Evolutionary conservation across 176 grass and related monocot species (phyloP).

Genomic region (Areca catechu): DNA sequence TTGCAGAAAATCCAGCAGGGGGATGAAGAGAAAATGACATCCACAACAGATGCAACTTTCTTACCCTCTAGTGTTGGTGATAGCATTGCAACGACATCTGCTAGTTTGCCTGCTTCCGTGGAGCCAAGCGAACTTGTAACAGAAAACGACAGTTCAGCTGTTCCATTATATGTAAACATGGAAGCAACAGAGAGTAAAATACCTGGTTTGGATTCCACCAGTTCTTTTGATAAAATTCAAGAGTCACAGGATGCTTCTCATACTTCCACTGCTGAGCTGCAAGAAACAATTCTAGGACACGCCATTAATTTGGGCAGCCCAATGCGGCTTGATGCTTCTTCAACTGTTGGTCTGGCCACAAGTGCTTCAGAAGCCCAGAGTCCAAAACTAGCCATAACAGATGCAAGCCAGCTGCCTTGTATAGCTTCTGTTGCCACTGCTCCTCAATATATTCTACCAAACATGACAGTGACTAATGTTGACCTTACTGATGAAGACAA

Average conservation of each 20-base stretch:
- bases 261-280: conserved; percentile 35
- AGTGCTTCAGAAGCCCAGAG: conserved; percentile 54
- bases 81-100: conserved; percentile 15
- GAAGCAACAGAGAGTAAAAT: conserved; percentile 43
- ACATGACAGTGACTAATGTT: conserved; percentile 65
- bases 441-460: conserved; percentile 61
- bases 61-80: conserved; percentile 32
- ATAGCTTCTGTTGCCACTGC: conserved; percentile 22
- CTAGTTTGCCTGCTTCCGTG: conserved; percentile 29
- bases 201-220: conserved; percentile 35
- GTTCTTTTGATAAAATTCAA: conserved; percentile 34
- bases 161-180: conserved; percentile 23
- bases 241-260: conserved; percentile 75
- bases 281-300: conserved; percentile 33
- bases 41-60: conserved; percentile 25
- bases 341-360: conserved; percentile 33
- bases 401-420: conserved; percentile 48
- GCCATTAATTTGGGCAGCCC: conserved; percentile 41
- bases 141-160: conserved; percentile 29
- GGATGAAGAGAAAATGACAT: conserved; percentile 20
- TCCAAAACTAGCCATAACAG: conserved; percentile 36
- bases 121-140: conserved; percentile 24
- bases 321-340: conserved; percentile 39
- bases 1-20: conserved; percentile 37
- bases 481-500: conserved; percentile 73